phyloP scores from a whole-genome alignment of 306 rosid species.

The Cucurbita pepo region DNA sequence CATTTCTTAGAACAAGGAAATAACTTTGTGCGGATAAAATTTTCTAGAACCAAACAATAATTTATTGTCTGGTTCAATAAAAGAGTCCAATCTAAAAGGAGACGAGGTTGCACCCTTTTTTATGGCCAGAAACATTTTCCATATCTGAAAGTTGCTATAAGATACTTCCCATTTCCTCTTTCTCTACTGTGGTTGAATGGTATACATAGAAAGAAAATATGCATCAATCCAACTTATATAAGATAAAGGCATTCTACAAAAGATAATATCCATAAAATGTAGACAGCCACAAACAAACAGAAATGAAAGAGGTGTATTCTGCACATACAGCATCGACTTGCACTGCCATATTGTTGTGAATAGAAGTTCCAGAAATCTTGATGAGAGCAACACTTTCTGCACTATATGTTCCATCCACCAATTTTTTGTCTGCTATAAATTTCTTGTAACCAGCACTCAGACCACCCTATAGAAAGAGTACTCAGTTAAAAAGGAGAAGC shows the following conservation, averaged over 20 bases:
- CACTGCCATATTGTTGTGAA: conserved; percentile 63
- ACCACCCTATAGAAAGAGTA: conserved; percentile 53
- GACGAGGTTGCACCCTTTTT: not conserved
- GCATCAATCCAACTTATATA: not conserved
- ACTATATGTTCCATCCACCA: conserved; percentile 61
- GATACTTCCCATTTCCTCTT: not conserved
- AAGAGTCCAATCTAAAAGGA: not conserved
- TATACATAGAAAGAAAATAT: not conserved
- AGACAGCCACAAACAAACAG: not conserved
- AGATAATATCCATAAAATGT: not conserved
- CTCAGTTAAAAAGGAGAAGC: not conserved
- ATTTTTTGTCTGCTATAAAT: conserved; percentile 42
- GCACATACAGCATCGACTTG: conserved; percentile 88
- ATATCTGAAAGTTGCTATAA: not conserved
- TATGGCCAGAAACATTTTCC: not conserved
- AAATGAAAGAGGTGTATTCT: not conserved
- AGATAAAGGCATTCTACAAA: not conserved
- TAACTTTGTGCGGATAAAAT: not conserved
- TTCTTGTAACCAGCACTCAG: conserved; percentile 80
- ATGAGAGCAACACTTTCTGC: conserved; percentile 56
- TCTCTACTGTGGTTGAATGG: not conserved
- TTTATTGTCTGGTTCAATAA: not conserved
- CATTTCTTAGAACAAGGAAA: not conserved
- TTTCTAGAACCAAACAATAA: not conserved
- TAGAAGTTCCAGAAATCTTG: conserved; percentile 58